Percentiles rank a stretch among this genome's conserved stretches.
These are phyloP conservation scores for Coleophoma eucalyptorum DNA, from an alignment of 2,329 filamentous ascomycete genomes.

Conservation along the genomic window DNA sequence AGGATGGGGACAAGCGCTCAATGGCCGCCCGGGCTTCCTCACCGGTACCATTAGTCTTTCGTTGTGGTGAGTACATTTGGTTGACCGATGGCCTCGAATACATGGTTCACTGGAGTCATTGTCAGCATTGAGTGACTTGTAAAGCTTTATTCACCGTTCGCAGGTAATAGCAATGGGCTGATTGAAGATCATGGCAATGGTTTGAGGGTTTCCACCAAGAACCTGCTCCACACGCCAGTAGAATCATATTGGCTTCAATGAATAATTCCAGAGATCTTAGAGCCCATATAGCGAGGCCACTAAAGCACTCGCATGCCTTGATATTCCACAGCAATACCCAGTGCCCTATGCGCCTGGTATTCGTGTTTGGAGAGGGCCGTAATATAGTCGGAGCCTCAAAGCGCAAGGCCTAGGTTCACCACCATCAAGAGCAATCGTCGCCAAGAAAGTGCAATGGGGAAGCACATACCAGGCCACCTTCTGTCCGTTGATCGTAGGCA, in stretches of 20 bases:
- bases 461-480: constrained; percentile 69
- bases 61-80: constrained; percentile 66
- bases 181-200: too few relatives aligned
- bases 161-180: too few relatives aligned
- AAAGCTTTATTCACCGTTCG: too few relatives aligned
- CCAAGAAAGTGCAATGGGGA: constrained; percentile 6
- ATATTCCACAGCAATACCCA: too few relatives aligned
- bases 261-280: too few relatives aligned
- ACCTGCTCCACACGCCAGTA: too few relatives aligned
- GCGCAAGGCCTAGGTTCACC: constrained; percentile 5
- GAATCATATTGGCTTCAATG: too few relatives aligned
- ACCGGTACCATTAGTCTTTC: constrained; percentile 69
- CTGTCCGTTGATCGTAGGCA: constrained; percentile 67
- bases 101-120: constrained; percentile 53
- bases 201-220: too few relatives aligned
- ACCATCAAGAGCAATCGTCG: not conserved
- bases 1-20: constrained; percentile 67
- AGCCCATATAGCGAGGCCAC: too few relatives aligned
- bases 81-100: constrained; percentile 72
- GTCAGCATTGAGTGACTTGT: not conserved
- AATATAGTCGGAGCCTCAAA: constrained; percentile 1
- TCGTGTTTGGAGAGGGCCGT: too few relatives aligned
- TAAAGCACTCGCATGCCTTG: too few relatives aligned
- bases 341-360: too few relatives aligned
- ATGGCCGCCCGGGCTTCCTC: constrained; percentile 66